Evolutionary conservation across 805 yeast species (phyloP), one percentile per base, ranked within the genome.

Genomic region (Candida ovalis): DNA sequence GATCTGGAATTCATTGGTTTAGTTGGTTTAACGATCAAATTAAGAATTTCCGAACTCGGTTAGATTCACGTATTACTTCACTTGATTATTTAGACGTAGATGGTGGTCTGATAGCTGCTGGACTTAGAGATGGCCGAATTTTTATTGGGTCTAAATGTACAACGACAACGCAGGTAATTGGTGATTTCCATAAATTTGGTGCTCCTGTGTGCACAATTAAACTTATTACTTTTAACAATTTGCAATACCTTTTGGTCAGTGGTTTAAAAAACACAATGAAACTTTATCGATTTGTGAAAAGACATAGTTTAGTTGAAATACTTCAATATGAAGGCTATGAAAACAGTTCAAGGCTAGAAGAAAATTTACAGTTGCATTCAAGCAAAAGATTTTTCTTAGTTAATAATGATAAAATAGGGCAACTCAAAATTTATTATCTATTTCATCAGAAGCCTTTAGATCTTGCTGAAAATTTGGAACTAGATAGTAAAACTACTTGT

Each of bases 151-250:
- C 17, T 9, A 15, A 6, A 30, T 19, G 38, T 7, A 35, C 12
- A 4, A 13, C 17, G 22, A 17, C 38, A 18, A 15, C 8, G 7
- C 21, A 35, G 4, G 12, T 18, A 10, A 18, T n/a, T 17, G 38
- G 38, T 13, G 22, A n/a, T 7, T 17, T 6, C 22, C 17, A 35
- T 17, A n/a, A 40, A 7, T 42, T 49, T 38, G 51, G 48, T 12
- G 52, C 50, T 15, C 45, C 50, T 23, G 42, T 56, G 1, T 52
- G 59, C 21, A 48, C 51, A n/a, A 41, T 56, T 4, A 36, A 44
- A 21, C 39, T 50, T 25, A 15, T 51, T 5, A 13, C 15, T 6
- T 15, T 45, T 21, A 40, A 43, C 5, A 18, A 27, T n/a, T 18
- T 42, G 4, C 33, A 25, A 6, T 47, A 39, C 24, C 19, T 56